A percentile compares a stretch with the other conserved stretches of the same genome.
These are phyloP conservation scores for Solanum chilense DNA, from an alignment of 257 asterid species.

Conservation along the genomic window DNA sequence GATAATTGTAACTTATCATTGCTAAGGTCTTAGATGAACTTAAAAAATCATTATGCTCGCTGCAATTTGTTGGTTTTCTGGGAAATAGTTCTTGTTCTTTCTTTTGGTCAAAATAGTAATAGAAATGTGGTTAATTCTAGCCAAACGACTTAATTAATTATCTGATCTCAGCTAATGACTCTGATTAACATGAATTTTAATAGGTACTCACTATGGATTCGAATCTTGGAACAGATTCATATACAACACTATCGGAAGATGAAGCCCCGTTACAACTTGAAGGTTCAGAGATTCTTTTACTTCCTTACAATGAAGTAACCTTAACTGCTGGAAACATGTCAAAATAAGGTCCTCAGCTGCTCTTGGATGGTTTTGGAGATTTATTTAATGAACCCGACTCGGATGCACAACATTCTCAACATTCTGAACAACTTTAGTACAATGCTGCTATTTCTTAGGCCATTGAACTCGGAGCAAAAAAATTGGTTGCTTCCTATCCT, in stretches of 20 bases:
- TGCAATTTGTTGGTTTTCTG: background rate
- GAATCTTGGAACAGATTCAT: slow-evolving; percentile 12
- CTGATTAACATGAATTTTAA: no score
- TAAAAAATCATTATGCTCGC: background rate
- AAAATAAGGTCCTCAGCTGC: background rate
- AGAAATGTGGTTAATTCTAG: background rate
- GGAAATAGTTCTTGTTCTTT: background rate
- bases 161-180: no score
- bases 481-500: background rate
- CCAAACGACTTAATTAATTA: background rate
- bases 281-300: background rate
- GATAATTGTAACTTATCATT: background rate
- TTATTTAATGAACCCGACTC: background rate
- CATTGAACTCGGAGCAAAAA: background rate
- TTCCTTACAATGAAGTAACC: background rate
- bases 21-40: background rate
- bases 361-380: background rate
- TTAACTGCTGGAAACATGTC: background rate
- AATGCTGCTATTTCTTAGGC: background rate
- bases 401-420: background rate
- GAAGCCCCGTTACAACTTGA: background rate
- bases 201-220: slow-evolving; percentile 9
- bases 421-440: background rate
- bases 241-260: slow-evolving; percentile 17
- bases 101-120: background rate